Evolutionary conservation across 2,329 filamentous ascomycete species (phyloP), one percentile per base, ranked within the genome.

Genomic region (Mollisia scopiformis): DNA sequence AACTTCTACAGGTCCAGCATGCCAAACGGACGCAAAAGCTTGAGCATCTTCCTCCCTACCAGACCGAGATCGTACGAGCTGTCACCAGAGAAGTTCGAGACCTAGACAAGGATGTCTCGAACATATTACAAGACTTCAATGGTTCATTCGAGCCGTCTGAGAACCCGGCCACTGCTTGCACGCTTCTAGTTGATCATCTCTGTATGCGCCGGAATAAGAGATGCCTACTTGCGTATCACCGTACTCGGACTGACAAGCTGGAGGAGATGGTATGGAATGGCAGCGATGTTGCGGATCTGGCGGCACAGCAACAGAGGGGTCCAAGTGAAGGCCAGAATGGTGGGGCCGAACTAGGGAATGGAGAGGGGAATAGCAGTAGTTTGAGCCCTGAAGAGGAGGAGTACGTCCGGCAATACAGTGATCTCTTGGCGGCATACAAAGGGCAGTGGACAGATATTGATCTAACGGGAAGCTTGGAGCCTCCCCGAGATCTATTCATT

Each of bases 401-500:
- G 70, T 99, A 97, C 72, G 91, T 97, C 59, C 84, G 94, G 62
- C 89, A 93, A 72, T 99, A 97, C 73, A 89, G 90, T 66, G 93
- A 99, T 71, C 81, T 99, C 67, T 79, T 99, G 58, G 92, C 94
- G n/a, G 92, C 93, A 1, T 97, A 96, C 77, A 99, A 99, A 75
- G 95, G 95, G 0, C 93, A 97, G 72, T 99, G 94, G 94, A 98
- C 94, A 21, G 95, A 99, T 74, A 90, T 99, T 67, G 95, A 99
- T 76, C 80, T 99, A 57, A 97, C 95, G 2, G 95, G 95, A 31
- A 95, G 91, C 72, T 80, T 99, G 73, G 93, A 97, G 73, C 95
- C 95, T 25, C 95, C 95, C n/a, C 87, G 87, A 69, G 95, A 99
- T 76, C 79, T 99, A 56, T 99, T 98, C 75, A 96, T 99, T 70